Evolutionary conservation across 371 early-diverging fungal genomes (phyloP).

Genomic region (Syncephalastrum monosporum): DNA sequence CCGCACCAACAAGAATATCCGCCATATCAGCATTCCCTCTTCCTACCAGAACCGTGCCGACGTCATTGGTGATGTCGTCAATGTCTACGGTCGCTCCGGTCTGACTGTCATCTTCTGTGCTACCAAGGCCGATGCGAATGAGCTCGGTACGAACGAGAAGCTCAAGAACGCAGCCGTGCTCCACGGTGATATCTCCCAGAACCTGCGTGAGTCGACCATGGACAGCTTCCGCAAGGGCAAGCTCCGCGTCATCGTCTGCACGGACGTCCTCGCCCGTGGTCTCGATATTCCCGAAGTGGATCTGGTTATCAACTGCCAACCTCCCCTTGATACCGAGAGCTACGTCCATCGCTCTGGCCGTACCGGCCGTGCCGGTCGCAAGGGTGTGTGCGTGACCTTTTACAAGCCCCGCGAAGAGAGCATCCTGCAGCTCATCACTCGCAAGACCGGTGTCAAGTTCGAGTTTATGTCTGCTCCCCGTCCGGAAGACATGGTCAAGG

Average conservation of each 20-base stretch:
- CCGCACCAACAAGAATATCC: conserved; percentile 76
- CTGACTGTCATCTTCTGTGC: conserved; percentile 93
- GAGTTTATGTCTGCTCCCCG: conserved; percentile 83
- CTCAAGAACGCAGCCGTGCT: conserved; percentile 78
- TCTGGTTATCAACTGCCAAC: conserved; percentile 96
- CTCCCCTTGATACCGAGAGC: conserved; percentile 91
- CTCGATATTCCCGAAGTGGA: conserved; percentile 98
- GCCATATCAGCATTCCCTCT: conserved; percentile 82
- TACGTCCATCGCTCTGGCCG: conserved; percentile 98
- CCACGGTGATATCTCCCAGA: conserved; percentile 95
- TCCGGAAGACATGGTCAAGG: conserved; percentile 40
- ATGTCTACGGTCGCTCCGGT: conserved; percentile 77
- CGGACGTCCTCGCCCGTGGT: conserved; percentile 96
- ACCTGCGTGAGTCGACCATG: conserved; percentile 83
- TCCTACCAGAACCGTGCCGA: conserved; percentile 75
- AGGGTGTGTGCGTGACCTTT: conserved; percentile 91
- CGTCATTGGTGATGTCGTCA: conserved; percentile 82
- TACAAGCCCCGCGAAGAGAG: conserved; percentile 84
- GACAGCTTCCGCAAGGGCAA: conserved; percentile 87
- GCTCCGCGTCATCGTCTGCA: conserved; percentile 85
- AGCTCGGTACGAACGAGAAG: conserved; percentile 78
- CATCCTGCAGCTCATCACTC: conserved; percentile 70
- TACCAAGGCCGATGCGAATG: conserved; percentile 90
- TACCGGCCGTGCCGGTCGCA: conserved; percentile 94
- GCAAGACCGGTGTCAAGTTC: conserved; percentile 79